A percentile compares a stretch with the other conserved stretches of the same genome.
Evolutionary conservation across 1,139 yeast genomes (phyloP).

Genomic region (Yamadazyma diddensiae): DNA sequence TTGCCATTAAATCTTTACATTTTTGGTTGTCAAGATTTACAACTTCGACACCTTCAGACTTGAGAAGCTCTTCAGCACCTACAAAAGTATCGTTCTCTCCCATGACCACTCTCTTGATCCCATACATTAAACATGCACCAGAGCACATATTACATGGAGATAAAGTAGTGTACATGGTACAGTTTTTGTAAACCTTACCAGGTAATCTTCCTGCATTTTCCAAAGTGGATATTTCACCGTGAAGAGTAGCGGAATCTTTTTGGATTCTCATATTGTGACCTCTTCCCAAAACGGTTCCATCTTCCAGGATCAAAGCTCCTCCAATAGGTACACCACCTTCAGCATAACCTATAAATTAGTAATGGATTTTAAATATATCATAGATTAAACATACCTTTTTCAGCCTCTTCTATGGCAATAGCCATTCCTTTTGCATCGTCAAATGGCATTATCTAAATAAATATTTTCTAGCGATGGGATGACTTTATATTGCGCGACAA

Average conservation of each 20-base stretch:
- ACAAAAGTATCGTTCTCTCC: constrained; percentile 81
- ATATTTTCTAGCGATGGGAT: neutral
- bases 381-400: constrained; percentile 40
- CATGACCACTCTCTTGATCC: constrained; percentile 77
- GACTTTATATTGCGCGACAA: constrained; percentile 1
- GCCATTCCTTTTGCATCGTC: constrained; percentile 66
- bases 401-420: constrained; percentile 73
- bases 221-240: constrained; percentile 86
- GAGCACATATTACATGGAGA: constrained; percentile 96
- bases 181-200: constrained; percentile 63
- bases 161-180: constrained; percentile 84
- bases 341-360: constrained; percentile 41
- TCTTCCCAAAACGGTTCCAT: constrained; percentile 76
- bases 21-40: constrained; percentile 62
- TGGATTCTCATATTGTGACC: constrained; percentile 92
- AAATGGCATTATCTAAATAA: constrained; percentile 35
- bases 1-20: constrained; percentile 71
- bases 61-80: constrained; percentile 75
- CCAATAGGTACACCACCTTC: constrained; percentile 96
- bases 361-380: constrained; percentile 5
- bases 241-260: constrained; percentile 73
- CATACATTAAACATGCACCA: constrained; percentile 88
- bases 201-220: constrained; percentile 87
- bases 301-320: constrained; percentile 68
- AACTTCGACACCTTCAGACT: constrained; percentile 68